phyloP scores from a whole-genome alignment of 176 grass and related monocot genomes.

The Triticum aestivum region IWGSC_CS_RefSeq_v2.1 NC_057805.1:53265433-53265932 shows the following conservation, averaged over 20 bases:
- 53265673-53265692: slow-evolving; percentile 49
- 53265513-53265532: slow-evolving; percentile 92
- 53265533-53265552: slow-evolving; percentile 70
- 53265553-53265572: slow-evolving; percentile 71
- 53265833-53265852: slow-evolving; percentile 26
- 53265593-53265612: slow-evolving; percentile 67
- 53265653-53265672: slow-evolving; percentile 59
- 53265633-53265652: slow-evolving; percentile 73
- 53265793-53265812: background rate
- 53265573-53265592: slow-evolving; percentile 82
- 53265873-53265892: slow-evolving; percentile 40
- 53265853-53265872: slow-evolving; percentile 44
- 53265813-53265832: slow-evolving; percentile 39
- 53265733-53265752: slow-evolving; percentile 27
- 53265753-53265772: slow-evolving; percentile 9
- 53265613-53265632: slow-evolving; percentile 94
- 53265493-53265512: slow-evolving; percentile 90
- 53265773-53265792: slow-evolving; percentile 26
- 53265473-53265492: slow-evolving; percentile 76
- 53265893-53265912: slow-evolving; percentile 21
- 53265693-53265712: slow-evolving; percentile 70
- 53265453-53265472: slow-evolving; percentile 94
- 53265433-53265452: slow-evolving; percentile 89
- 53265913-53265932: slow-evolving; percentile 14
- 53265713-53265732: slow-evolving; percentile 56